These are phyloP conservation scores for Neofusicoccum cordaticola DNA, from an alignment of 2,329 filamentous ascomycete species.

Conservation along the genomic window DNA sequence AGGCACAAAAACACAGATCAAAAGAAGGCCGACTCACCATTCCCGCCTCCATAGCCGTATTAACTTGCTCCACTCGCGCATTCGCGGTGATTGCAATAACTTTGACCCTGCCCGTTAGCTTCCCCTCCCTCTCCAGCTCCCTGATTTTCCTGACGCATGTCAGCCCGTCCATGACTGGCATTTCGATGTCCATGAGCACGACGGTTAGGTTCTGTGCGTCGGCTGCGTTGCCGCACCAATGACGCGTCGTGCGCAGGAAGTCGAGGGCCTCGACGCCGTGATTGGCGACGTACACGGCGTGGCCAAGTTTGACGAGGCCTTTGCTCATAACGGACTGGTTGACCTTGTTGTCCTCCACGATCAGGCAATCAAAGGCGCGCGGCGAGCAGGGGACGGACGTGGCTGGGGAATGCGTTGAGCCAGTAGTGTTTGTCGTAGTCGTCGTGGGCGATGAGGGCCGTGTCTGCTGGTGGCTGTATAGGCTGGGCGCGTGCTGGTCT, in stretches of 20 bases:
- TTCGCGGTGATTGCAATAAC: constrained; percentile 39
- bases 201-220: constrained; percentile 25
- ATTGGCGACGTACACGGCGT: constrained; percentile 36
- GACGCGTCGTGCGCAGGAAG: constrained; percentile 28
- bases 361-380: constrained; percentile 24
- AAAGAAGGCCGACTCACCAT: constrained; percentile 17
- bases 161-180: constrained; percentile 41
- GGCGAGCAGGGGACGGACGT: constrained; percentile 53
- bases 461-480: background rate
- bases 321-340: constrained; percentile 42
- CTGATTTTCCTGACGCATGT: constrained; percentile 33
- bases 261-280: constrained; percentile 39
- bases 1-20: no score
- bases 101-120: constrained; percentile 25
- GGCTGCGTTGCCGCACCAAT: constrained; percentile 6
- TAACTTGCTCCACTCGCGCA: constrained; percentile 36
- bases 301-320: constrained; percentile 37
- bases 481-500: constrained; percentile 6
- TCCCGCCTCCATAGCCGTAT: constrained; percentile 33
- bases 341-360: constrained; percentile 41
- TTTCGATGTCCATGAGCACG: constrained; percentile 38
- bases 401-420: constrained; percentile 67
- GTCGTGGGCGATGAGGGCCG: constrained; percentile 55
- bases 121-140: constrained; percentile 28
- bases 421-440: constrained; percentile 63